Conservation (phyloP, 108 stramenopile species). For the Licmophora abbreviata region DNA sequence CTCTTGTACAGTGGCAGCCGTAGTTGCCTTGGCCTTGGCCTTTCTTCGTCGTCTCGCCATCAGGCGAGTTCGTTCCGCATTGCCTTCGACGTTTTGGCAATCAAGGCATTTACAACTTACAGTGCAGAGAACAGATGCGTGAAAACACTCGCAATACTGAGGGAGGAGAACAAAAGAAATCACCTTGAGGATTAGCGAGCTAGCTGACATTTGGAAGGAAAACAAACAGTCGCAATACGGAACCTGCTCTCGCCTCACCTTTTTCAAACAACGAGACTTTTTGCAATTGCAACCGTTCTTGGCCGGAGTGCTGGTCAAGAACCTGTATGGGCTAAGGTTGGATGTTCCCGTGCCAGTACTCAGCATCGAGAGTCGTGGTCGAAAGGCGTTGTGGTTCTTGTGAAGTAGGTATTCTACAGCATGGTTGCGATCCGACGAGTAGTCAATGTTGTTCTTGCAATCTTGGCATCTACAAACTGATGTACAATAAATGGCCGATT, state of each 20-base stretch:
- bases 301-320: too few relatives aligned
- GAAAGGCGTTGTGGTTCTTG: constrained; percentile 8
- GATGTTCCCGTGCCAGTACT: not conserved
- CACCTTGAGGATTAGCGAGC: too few relatives aligned
- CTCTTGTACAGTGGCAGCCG: constrained; percentile 1
- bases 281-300: constrained; percentile 13
- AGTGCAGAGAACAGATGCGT: constrained; percentile 2
- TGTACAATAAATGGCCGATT: not conserved
- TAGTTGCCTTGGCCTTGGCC: not conserved
- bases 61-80: constrained; percentile 4
- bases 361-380: constrained; percentile 1
- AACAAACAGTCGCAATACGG: too few relatives aligned
- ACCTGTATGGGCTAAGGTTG: not conserved
- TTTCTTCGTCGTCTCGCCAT: not conserved
- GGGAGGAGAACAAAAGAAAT: too few relatives aligned
- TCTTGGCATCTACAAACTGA: not conserved
- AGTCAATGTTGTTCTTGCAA: constrained; percentile 5
- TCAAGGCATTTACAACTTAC: constrained; percentile 6
- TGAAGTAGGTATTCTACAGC: constrained; percentile 2
- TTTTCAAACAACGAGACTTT: constrained; percentile 12
- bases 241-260: too few relatives aligned
- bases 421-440: not conserved
- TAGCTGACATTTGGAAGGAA: too few relatives aligned
- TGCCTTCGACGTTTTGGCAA: constrained; percentile 14
- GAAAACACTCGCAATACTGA: constrained; percentile 13